phyloP scores from a whole-genome alignment of 176 grass and related monocot genomes.

The Themeda triandra region DNA sequence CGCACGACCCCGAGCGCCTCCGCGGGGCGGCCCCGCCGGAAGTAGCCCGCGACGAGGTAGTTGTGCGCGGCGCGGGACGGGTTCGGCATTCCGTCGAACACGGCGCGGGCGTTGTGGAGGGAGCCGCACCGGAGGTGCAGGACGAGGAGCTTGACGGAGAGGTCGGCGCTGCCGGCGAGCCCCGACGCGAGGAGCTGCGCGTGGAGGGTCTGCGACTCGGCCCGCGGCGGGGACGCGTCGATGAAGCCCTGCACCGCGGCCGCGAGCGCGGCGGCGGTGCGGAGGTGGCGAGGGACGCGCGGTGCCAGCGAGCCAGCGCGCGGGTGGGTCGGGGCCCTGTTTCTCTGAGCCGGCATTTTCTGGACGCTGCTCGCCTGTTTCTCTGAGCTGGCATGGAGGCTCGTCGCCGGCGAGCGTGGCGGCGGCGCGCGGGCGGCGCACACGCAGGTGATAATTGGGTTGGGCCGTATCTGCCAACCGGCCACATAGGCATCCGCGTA shows the following conservation, averaged over 20 bases:
- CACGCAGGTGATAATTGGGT: background rate
- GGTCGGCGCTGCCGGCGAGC: constrained; percentile 12
- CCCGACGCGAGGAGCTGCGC: constrained; percentile 59
- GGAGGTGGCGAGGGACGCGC: constrained; percentile 34
- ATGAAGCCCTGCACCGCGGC: constrained; percentile 50
- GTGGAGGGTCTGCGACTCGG: constrained; percentile 53
- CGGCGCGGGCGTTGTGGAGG: constrained; percentile 53
- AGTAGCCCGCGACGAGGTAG: constrained; percentile 78
- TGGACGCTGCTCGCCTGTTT: background rate
- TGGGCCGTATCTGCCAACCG: background rate
- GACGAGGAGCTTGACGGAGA: constrained; percentile 70
- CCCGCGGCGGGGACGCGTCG: constrained; percentile 36
- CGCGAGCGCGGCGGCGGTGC: constrained; percentile 28
- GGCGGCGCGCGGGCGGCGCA: background rate
- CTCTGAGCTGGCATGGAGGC: background rate
- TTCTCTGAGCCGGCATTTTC: background rate
- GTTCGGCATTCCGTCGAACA: constrained; percentile 64
- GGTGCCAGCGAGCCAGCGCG: background rate
- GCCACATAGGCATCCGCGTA: background rate
- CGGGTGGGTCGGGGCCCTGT: background rate
- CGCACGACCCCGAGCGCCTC: constrained; percentile 58
- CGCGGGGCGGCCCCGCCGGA: constrained; percentile 35
- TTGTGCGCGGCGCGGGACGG: constrained; percentile 50
- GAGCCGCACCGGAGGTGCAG: constrained; percentile 66
- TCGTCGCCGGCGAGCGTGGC: background rate